Evolutionary conservation across 768 basidiomycete species (phyloP), one percentile per base, ranked within the genome.

Genomic region (Leucosporidium scottii): DNA sequence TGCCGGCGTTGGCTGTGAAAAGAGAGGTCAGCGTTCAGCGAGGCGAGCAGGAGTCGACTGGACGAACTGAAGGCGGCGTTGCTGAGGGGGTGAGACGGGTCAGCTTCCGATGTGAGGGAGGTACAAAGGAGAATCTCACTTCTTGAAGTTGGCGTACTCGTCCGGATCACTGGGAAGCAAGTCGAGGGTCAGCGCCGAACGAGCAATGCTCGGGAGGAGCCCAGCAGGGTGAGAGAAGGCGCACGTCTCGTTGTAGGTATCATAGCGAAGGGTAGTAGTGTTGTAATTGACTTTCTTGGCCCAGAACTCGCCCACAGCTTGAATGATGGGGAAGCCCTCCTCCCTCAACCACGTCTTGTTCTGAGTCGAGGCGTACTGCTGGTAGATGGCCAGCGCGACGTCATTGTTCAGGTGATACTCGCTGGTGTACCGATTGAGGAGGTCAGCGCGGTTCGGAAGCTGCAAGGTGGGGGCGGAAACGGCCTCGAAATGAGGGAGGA

Each of bases 331-430:
- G 56, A 59, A 72, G 13, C 71, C 71, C 28, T 63, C 63, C 59
- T 63, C 59, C 20, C 50, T 61, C 17, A 72, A 59, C 71, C 71
- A 72, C 3, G 67, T 69, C 20, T 59, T 3, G 65, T 72, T 69
- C 31, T 59, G 49, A 18, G 62, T 66, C 2, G 27, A 20, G 1
- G 65, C 53, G 62, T 64, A 69, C 62, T 69, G 69, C 49, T 72
- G 59, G 30, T 60, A 59, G 0, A 50, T 57, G 4, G 65, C 65
- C 34, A 72, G 60, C 0, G 68, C 65, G 25, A 72, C 69, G 62
- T 72, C 71, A 28, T 54, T 47, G 59, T 66, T 67, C 25, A 69
- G 56, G 56, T 72, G 71, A n/a, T 66, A 66, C 36, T 69, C 65
- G 62, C 61, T 66, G 65, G 18, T n/a, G n/a, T n/a, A n/a, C n/a